Percentiles rank a stretch among this genome's conserved stretches.
Conservation (phyloP, 345 rosid species). For the Bruguiera parviflora region DNA sequence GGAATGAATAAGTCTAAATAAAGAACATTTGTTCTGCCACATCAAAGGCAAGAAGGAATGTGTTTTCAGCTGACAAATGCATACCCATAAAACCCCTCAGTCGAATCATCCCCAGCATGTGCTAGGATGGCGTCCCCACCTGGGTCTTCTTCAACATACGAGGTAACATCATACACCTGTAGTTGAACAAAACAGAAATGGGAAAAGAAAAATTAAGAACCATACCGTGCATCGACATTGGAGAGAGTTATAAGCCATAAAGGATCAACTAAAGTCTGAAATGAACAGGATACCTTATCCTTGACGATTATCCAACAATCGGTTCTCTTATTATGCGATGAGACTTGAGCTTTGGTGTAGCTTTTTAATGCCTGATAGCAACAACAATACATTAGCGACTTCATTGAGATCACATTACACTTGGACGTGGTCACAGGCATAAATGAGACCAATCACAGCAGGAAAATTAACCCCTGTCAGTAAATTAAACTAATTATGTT, state of each 20-base stretch:
- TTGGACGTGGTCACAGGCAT: neutral
- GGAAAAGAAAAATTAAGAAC: no score
- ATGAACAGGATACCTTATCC: conserved; percentile 45
- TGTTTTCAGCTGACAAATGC: conserved; percentile 7
- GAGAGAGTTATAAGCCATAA: neutral
- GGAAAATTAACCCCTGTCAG: neutral
- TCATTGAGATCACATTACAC: neutral
- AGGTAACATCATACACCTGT: conserved; percentile 77
- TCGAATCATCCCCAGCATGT: conserved; percentile 94
- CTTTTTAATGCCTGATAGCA: conserved; percentile 12
- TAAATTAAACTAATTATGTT: no score
- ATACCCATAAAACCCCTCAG: conserved; percentile 86
- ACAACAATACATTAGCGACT: neutral
- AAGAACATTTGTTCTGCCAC: no score
- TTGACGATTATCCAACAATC: conserved; percentile 93
- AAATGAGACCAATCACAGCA: neutral
- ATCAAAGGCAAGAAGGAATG: no score
- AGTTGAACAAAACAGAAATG: conserved; percentile 10
- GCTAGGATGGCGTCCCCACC: conserved; percentile 90
- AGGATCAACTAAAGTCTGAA: neutral
- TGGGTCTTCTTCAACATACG: conserved; percentile 94
- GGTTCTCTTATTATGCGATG: conserved; percentile 65
- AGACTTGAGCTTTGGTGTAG: conserved; percentile 45
- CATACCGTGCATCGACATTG: neutral
- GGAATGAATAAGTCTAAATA: no score